phyloP scores from a whole-genome alignment of 306 rosid species.

The Phaseolus lunatus region DNA sequence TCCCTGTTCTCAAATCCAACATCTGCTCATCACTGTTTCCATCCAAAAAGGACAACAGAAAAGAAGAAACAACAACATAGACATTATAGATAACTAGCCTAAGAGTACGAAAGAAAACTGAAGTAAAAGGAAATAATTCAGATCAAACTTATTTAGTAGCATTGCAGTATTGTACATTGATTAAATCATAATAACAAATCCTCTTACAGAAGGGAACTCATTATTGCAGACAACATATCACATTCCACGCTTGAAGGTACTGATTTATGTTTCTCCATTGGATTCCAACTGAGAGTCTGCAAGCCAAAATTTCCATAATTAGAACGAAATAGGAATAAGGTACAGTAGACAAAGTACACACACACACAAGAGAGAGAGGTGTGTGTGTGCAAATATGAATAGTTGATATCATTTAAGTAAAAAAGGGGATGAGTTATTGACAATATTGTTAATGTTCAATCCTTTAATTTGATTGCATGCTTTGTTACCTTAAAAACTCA shows the following conservation, averaged over 20 bases:
- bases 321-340: constrained; percentile 10
- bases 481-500: constrained; percentile 2
- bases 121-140: constrained; percentile 28
- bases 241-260: constrained; percentile 15
- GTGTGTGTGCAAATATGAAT: too few species aligned
- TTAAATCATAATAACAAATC: constrained; percentile 7
- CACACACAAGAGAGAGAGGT: neutral
- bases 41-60: neutral
- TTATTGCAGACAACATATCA: constrained; percentile 10
- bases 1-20: neutral
- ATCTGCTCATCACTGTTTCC: neutral
- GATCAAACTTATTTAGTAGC: constrained; percentile 1
- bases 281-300: constrained; percentile 35
- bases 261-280: constrained; percentile 8
- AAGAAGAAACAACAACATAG: neutral
- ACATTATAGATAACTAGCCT: constrained; percentile 19
- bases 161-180: constrained; percentile 8
- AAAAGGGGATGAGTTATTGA: neutral
- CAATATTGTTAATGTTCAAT: neutral
- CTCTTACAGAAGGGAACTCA: constrained; percentile 41
- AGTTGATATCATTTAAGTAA: neutral
- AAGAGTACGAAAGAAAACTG: constrained; percentile 10
- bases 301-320: constrained; percentile 30
- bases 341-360: constrained; percentile 7
- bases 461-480: neutral